Base-by-base conservation (phyloP, 2,329 filamentous ascomycete genomes). In the Fusarium sp. region DNA sequence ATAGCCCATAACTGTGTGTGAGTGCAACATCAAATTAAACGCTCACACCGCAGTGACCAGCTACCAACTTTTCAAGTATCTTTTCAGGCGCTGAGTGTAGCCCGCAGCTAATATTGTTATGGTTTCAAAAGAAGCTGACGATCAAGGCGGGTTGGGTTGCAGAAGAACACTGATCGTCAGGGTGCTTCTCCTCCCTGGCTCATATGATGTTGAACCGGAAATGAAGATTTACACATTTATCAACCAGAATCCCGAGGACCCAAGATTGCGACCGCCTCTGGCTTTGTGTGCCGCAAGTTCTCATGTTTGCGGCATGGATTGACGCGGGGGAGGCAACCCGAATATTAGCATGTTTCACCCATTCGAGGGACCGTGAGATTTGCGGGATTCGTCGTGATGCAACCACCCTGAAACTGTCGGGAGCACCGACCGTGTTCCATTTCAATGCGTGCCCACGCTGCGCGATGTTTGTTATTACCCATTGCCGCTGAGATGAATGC, bases 271-370 rank as follows among this genome's bases (percentile, higher is more conserved):
- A 57, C 55, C 22, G 40, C 46, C 49, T 57, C 26, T 26, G 36
- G 56, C 49, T 36, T 68, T 36, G 40, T 39, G 53, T 58, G 40
- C 54, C 36, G 48, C 24, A 18, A 49, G 44, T 18, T 57, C 28
- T 36, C 39, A 52, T 67, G 59, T 50, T 58, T 50, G 51, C 49
- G 66, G 50, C 66, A 72, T 60, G 55, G 71, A 71, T 73, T 66
- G 68, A 58, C 63, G 54, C 56, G 67, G 58, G 63, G 55, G 72
- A 74, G 72, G 67, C 39, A 72, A 50, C 69, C 69, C 50, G 49
- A 58, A 45, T 36, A 51, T 63, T 71, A 71, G 69, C 68, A 69
- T 60, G 72, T 74, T 74, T 74, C 72, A 74, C 50, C 39, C 55
- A 18, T 50, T 48, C 22, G 31, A 53, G 44, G 50, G 57, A 40